Base-by-base conservation (phyloP, 257 asterid genomes). In the Solanum appendiculatum region DNA sequence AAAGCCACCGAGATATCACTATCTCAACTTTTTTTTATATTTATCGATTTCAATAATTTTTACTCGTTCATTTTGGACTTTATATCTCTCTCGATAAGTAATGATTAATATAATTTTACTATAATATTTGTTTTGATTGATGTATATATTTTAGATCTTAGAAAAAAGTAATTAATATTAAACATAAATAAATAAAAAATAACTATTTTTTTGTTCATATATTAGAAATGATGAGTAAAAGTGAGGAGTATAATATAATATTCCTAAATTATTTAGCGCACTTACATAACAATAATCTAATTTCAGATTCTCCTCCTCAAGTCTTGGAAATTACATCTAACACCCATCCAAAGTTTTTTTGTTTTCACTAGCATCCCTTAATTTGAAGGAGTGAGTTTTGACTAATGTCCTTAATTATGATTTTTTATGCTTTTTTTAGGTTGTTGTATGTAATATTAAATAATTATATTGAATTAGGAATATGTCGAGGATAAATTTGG, bases 1-100 rank as follows among this genome's bases (percentile, higher is more conserved):
- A 93, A 94, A 93, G 94, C 89, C 89, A 91, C 89, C 64, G 25
- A 54, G 5, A 54, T 54, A 20, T n/a, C n/a, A n/a, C n/a, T n/a
- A n/a, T n/a, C n/a, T n/a, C n/a, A n/a, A n/a, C n/a, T n/a, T n/a
- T n/a, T n/a, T n/a, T n/a, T n/a, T n/a, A n/a, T n/a, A n/a, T n/a
- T n/a, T n/a, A n/a, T n/a, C n/a, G n/a, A n/a, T n/a, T n/a, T n/a
- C n/a, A n/a, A n/a, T n/a, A n/a, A 18, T 54, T 54, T 54, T 54
- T 20, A 54, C 20, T 54, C 20, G 2, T 54, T 54, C 20, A 20
- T 54, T 54, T 54, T 54, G 0, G 20, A 54, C 4, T 54, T 54
- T 54, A 54, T 54, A 7, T 20, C 4, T 54, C 64, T 21, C 20
- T 54, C 8, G 0, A 48, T 15, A 48, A 46, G 14, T 46, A 44